Base-by-base conservation (phyloP, 2,329 filamentous ascomycete species). In the Scytalidium sp. region DNA sequence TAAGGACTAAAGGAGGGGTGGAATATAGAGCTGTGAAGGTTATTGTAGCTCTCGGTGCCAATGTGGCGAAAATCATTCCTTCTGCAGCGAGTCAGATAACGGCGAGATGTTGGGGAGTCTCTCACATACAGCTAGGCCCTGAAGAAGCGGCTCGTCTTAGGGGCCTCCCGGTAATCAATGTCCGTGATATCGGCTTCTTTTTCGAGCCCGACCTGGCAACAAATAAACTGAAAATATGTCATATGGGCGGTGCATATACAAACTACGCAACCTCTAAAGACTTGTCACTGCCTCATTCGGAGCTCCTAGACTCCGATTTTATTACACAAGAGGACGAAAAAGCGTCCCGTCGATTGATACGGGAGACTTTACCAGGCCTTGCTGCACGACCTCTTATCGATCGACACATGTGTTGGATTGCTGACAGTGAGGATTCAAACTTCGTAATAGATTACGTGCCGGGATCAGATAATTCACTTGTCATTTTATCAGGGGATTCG, bases 131-230 rank as follows among this genome's bases (percentile, higher is more conserved):
- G 46, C 67, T 79, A 2, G 74, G 67, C 0, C 69, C 74, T 27
- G 70, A 71, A 2, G 76, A 80, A 58, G 68, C 69, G 0, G 67
- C 71, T 27, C 64, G 65, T 22, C 67, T 79, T 4, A 69, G 72
- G 23, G 71, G 73, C 6, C 73, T 78, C 22, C 76, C 76, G 0
- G 71, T 76, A 1, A 74, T 72, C 3, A 75, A 79, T 46, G 69
- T 73, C 3, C 70, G 75, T n/a, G 75, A 80, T 52, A 63, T 79
- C 7, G 75, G 76, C 1, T 79, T 79, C 63, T 75, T 77, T 61
- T 79, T 80, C 52, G 76, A 79, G 56, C 76, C 76, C 1, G 76
- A 79, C 54, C 70, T 73, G 1, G 67, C 69, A 52, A 76, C 75
- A 0, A 68, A 69, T 17, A 57, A 78, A 20, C 62, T 79, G 50